Evolutionary conservation across 73 alveolate genomes (phyloP).

Genomic region (Paramecium tetraurelia): DNA sequence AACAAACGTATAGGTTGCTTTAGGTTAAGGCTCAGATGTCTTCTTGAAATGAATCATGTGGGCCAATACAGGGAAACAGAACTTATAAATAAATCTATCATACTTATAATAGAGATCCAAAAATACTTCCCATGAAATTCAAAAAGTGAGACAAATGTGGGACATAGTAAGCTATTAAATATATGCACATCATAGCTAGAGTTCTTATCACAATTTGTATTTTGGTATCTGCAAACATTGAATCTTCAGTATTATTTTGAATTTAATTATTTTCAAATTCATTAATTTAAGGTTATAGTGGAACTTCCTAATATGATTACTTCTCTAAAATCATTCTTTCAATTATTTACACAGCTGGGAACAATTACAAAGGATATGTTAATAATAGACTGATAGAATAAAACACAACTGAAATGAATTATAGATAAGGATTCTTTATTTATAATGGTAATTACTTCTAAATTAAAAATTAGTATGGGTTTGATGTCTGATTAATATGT

Average conservation of each 20-base stretch:
- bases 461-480: not conserved
- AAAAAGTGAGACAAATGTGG: constrained; percentile 36
- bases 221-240: not conserved
- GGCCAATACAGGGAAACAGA: constrained; percentile 7
- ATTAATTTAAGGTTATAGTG: not conserved
- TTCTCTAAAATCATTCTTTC: not conserved
- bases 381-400: not conserved
- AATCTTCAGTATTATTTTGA: not conserved
- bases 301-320: not conserved
- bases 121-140: constrained; percentile 7
- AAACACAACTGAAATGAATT: not conserved
- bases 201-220: not conserved
- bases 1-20: not conserved
- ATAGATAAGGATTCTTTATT: not conserved
- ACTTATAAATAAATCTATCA: not conserved
- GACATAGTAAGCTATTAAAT: constrained; percentile 7
- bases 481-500: not conserved
- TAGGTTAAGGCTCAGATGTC: not conserved
- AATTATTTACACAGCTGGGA: constrained; percentile 12
- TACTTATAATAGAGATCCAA: constrained; percentile 26
- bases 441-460: not conserved
- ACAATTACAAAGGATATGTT: constrained; percentile 38
- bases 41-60: constrained; percentile 4
- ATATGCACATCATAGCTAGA: not conserved
- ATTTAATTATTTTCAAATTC: not conserved